Evolutionary conservation across 768 basidiomycete species (phyloP), one percentile per base, ranked within the genome.

Genomic region (Mycena galericulata): DNA sequence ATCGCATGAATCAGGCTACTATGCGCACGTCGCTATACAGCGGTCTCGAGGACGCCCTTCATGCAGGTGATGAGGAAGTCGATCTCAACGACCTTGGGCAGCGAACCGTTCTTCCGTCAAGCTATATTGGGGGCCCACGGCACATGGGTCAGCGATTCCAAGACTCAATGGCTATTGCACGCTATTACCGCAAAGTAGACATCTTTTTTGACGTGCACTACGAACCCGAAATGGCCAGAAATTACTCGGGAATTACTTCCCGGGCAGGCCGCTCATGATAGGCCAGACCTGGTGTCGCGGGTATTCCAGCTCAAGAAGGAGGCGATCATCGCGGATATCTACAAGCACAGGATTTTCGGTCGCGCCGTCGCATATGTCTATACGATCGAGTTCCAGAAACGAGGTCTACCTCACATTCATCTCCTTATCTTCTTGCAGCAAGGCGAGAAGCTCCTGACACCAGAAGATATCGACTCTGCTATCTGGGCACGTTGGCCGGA

Each of bases 81-180:
- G n/a, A n/a, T n/a, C n/a, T n/a, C n/a, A n/a, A n/a, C n/a, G n/a
- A n/a, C n/a, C n/a, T n/a, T n/a, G n/a, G n/a, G n/a, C n/a, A n/a
- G n/a, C n/a, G n/a, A n/a, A n/a, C n/a, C n/a, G n/a, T n/a, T n/a
- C n/a, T n/a, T n/a, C n/a, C n/a, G n/a, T n/a, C n/a, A n/a, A n/a
- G n/a, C n/a, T n/a, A n/a, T n/a, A n/a, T n/a, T n/a, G 60, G 60
- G 1, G 72, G 81, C 10, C 49, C 80, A 8, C 50, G 73, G 1
- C 72, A 81, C 29, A 83, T 83, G 80, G 71, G 78, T 0, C 75
- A 80, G 38, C 69, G 75, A 0, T 79, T 78, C 24, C 79, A 83
- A n/a, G 82, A 85, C 38, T 72, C 79, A 0, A 68, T 88, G 76
- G 85, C 88, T 0, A 77, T 89, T 27, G 79, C 77, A 8, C 72